A percentile compares a stretch with the other conserved stretches of the same genome.
phyloP scores from a whole-genome alignment of 78 protist species.

The Dictyostelium intermedium region DNA sequence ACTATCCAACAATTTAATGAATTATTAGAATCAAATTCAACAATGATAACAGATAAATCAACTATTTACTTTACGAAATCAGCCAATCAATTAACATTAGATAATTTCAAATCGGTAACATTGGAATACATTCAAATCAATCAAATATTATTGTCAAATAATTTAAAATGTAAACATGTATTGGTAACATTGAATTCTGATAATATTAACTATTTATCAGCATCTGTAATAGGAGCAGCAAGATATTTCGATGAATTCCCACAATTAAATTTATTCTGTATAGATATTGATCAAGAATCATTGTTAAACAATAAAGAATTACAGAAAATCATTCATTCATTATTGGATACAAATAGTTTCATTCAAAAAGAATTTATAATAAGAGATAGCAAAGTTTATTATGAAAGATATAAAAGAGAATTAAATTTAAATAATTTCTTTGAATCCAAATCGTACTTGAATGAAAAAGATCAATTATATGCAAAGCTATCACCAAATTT shows the following conservation, averaged over 20 bases:
- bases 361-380: not conserved
- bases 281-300: not conserved
- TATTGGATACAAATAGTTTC: not conserved
- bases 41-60: not conserved
- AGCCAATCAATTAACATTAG: not conserved
- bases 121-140: slow-evolving; percentile 34
- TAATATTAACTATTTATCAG: not conserved
- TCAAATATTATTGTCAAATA: not conserved
- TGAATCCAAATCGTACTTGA: not conserved
- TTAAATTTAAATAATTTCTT: not conserved
- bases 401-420: not conserved
- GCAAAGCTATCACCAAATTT: not conserved
- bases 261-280: not conserved
- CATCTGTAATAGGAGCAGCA: not conserved
- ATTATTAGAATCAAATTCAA: not conserved
- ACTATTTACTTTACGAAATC: not conserved
- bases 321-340: too few species aligned
- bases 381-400: not conserved
- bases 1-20: not conserved
- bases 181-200: not conserved
- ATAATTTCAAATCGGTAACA: not conserved
- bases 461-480: not conserved
- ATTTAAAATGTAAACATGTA: not conserved
- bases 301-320: too few species aligned
- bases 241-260: not conserved